phyloP scores from a whole-genome alignment of 805 yeast genomes.

The Wilhelminamyces savonicus region DNA sequence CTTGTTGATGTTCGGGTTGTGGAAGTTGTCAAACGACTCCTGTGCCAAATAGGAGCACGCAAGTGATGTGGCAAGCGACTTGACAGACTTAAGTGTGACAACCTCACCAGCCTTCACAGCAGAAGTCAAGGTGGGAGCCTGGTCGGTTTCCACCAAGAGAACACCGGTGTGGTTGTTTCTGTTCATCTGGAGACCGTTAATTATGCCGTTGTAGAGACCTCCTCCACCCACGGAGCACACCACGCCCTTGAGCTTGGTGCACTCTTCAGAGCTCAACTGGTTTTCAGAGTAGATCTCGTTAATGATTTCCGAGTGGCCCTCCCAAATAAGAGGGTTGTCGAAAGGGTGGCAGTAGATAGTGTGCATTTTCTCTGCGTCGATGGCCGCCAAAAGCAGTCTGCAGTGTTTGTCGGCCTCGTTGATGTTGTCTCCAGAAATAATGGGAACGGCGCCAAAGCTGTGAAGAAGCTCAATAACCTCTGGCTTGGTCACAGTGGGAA shows the following conservation, averaged over 20 bases:
- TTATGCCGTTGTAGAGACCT: slow-evolving; percentile 49
- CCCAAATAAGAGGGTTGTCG: slow-evolving; percentile 46
- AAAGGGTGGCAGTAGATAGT: slow-evolving; percentile 51
- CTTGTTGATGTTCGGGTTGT: slow-evolving; percentile 6
- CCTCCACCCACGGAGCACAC: slow-evolving; percentile 57
- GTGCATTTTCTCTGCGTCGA: slow-evolving; percentile 12
- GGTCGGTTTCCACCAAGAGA: slow-evolving; percentile 52
- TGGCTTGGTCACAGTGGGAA: slow-evolving; percentile 45
- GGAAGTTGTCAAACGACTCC: slow-evolving; percentile 39
- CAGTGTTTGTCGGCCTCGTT: slow-evolving; percentile 47
- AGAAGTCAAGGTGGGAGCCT: slow-evolving; percentile 52
- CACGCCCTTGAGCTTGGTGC: slow-evolving; percentile 31
- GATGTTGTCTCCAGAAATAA: slow-evolving; percentile 40
- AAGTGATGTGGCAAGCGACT: slow-evolving; percentile 57
- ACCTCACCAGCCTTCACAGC: slow-evolving; percentile 42
- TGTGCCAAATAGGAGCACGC: slow-evolving; percentile 56
- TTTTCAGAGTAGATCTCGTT: slow-evolving; percentile 32
- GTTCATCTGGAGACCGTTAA: slow-evolving; percentile 34
- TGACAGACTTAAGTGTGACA: slow-evolving; percentile 38
- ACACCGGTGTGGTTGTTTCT: slow-evolving; percentile 25
- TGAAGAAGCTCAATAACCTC: slow-evolving; percentile 41
- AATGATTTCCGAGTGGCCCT: slow-evolving; percentile 45
- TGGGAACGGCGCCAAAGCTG: slow-evolving; percentile 44
- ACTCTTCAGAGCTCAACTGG: slow-evolving; percentile 15
- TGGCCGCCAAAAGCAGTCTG: slow-evolving; percentile 15